phyloP scores from a whole-genome alignment of 176 grass and related monocot genomes.

The Oryza longistaminata region DNA sequence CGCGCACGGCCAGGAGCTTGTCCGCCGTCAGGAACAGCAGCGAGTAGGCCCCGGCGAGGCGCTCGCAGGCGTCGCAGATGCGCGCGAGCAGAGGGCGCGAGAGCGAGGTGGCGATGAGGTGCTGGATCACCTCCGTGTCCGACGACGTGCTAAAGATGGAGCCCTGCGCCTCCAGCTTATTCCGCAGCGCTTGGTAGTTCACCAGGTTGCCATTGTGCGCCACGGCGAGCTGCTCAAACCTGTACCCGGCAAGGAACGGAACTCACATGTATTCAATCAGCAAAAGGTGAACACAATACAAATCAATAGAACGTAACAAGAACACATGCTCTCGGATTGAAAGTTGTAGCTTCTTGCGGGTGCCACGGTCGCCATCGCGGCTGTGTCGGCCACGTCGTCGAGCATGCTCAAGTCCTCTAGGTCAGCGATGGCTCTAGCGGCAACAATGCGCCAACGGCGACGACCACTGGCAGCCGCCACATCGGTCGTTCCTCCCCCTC shows the following conservation, averaged over 20 bases:
- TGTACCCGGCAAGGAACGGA: conserved; percentile 85
- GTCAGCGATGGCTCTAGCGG: no score
- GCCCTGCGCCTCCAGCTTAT: conserved; percentile 65
- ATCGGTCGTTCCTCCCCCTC: no score
- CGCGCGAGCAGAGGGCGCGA: conserved; percentile 77
- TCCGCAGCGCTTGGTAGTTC: conserved; percentile 65
- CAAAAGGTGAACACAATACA: no score
- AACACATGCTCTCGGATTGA: no score
- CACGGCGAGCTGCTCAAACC: conserved; percentile 83
- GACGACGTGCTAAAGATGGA: conserved; percentile 95
- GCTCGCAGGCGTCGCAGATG: conserved; percentile 73
- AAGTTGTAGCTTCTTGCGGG: no score
- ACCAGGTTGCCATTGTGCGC: conserved; percentile 90
- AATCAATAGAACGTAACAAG: no score
- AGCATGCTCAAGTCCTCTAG: no score
- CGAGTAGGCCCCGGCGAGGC: conserved; percentile 80
- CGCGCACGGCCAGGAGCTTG: conserved; percentile 84
- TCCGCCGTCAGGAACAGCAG: conserved; percentile 75
- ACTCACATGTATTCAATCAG: no score
- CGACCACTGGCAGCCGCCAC: no score
- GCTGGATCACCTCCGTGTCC: conserved; percentile 95
- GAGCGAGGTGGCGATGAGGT: conserved; percentile 85
- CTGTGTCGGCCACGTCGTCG: no score
- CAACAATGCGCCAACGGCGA: no score
- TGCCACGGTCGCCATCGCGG: no score